Evolutionary conservation across 2,329 filamentous ascomycete genomes (phyloP).

Genomic region (Aschersonia sp.): DNA sequence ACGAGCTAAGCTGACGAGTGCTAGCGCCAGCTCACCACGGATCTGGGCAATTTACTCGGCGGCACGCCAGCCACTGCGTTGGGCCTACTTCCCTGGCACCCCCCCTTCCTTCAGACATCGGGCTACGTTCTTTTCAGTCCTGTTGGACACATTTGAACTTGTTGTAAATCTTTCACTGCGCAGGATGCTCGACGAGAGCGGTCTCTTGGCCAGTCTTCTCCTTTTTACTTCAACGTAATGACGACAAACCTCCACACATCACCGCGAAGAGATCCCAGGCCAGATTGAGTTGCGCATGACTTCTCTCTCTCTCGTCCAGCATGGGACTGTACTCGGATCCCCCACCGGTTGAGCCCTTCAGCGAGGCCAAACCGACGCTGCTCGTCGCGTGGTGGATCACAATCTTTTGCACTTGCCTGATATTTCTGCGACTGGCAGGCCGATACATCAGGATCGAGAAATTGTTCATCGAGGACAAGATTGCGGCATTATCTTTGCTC

Average conservation of each 20-base stretch:
- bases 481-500: conserved; percentile 62
- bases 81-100: no score
- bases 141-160: no score
- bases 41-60: no score
- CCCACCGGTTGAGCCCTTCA: conserved; percentile 25
- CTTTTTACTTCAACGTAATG: not conserved
- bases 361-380: conserved; percentile 64
- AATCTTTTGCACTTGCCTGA: conserved; percentile 62
- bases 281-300: not conserved
- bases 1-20: no score
- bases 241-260: not conserved
- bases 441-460: conserved; percentile 71
- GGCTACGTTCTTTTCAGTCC: no score
- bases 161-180: no score
- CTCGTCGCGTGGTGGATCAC: conserved; percentile 92
- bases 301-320: conserved; percentile 6
- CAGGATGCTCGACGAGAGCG: no score
- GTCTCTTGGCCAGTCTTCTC: no score
- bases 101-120: no score
- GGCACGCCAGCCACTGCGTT: no score
- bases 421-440: conserved; percentile 59
- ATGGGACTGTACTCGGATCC: conserved; percentile 42
- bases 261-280: not conserved
- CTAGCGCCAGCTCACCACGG: no score
- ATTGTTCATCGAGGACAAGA: conserved; percentile 73